Conservation (phyloP, 352 stramenopile genomes). For the Peronospora belbahrii region DNA sequence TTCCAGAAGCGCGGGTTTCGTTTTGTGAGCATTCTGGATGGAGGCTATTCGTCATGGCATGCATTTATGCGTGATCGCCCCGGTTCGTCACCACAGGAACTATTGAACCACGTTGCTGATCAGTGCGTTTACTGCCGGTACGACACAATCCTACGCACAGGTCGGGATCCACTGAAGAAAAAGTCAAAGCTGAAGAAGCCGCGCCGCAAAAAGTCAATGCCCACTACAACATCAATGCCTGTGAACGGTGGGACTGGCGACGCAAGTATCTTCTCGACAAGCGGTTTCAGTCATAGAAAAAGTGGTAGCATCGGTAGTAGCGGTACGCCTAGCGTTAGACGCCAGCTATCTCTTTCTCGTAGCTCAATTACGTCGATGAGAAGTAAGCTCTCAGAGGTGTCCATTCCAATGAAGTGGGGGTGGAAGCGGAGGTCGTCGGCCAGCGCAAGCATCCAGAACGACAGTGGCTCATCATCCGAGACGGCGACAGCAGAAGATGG, state of each 20-base stretch:
- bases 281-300: slow-evolving; percentile 23
- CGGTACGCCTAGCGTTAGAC: slow-evolving; percentile 12
- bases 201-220: slow-evolving; percentile 66
- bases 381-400: slow-evolving; percentile 55
- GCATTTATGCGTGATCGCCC: slow-evolving; percentile 72
- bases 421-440: slow-evolving; percentile 42
- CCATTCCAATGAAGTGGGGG: slow-evolving; percentile 54
- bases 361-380: slow-evolving; percentile 45
- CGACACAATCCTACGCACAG: slow-evolving; percentile 61
- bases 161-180: slow-evolving; percentile 56
- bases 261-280: slow-evolving; percentile 61
- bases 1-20: slow-evolving; percentile 81
- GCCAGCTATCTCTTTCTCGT: slow-evolving; percentile 46
- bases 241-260: slow-evolving; percentile 70
- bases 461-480: slow-evolving; percentile 57
- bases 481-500: slow-evolving; percentile 53
- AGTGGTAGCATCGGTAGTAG: slow-evolving; percentile 20
- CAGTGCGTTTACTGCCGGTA: slow-evolving; percentile 78
- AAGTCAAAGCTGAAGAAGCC: slow-evolving; percentile 33
- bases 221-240: slow-evolving; percentile 55
- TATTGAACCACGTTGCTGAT: slow-evolving; percentile 56
- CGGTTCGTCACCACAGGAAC: slow-evolving; percentile 45
- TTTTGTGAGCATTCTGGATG: slow-evolving; percentile 72
- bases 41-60: slow-evolving; percentile 75
- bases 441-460: slow-evolving; percentile 31